phyloP scores from a whole-genome alignment of 1,284 basidiomycete species.

The Fomitopsis betulina region DNA sequence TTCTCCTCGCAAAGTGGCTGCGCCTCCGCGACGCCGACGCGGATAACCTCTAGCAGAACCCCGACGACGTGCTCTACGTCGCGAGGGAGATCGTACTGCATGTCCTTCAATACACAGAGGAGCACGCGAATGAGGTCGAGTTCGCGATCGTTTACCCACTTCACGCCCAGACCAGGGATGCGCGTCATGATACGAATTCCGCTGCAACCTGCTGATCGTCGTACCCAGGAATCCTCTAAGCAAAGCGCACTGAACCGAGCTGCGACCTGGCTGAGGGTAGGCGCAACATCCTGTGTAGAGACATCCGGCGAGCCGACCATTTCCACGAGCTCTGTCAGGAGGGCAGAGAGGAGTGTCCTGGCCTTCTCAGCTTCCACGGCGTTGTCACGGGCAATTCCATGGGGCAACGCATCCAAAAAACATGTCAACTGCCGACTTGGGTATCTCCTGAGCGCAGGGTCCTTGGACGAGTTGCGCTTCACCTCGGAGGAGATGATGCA shows the following conservation, averaged over 20 bases:
- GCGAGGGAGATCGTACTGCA: conserved; percentile 86
- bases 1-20: conserved; percentile 37
- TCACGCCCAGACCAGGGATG: conserved; percentile 67
- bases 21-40: conserved; percentile 58
- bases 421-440: conserved; percentile 61
- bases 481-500: conserved; percentile 69
- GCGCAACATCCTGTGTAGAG: conserved; percentile 50
- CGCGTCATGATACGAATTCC: conserved; percentile 79
- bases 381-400: conserved; percentile 64
- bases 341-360: conserved; percentile 51
- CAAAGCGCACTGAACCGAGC: conserved; percentile 81
- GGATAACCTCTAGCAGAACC: conserved; percentile 76
- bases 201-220: conserved; percentile 83
- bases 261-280: conserved; percentile 74
- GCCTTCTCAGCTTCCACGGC: conserved; percentile 56
- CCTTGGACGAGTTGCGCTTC: conserved; percentile 49
- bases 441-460: conserved; percentile 43
- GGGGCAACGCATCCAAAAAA: conserved; percentile 75
- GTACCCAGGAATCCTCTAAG: conserved; percentile 84
- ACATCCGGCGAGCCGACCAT: conserved; percentile 45
- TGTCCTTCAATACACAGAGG: conserved; percentile 93
- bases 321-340: conserved; percentile 68
- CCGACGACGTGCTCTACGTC: conserved; percentile 81
- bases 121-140: conserved; percentile 90
- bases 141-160: conserved; percentile 87